Evolutionary conservation across 1,284 basidiomycete genomes (phyloP).

Genomic region (Golubevia sp.): DNA sequence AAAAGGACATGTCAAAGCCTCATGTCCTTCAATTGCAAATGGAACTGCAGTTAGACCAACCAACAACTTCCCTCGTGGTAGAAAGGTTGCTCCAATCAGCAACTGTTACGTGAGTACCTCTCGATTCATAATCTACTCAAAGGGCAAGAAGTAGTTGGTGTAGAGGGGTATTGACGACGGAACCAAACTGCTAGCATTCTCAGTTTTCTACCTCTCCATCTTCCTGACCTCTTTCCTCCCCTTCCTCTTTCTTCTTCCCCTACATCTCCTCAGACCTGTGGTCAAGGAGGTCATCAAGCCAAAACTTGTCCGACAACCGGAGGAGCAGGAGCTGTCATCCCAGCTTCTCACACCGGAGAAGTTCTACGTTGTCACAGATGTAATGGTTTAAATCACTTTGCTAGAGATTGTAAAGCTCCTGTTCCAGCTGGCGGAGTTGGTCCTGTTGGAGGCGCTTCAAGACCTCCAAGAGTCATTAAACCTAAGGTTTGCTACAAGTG

Average conservation of each 20-base stretch:
- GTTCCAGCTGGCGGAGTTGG: background rate
- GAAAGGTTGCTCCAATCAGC: background rate
- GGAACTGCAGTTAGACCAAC: background rate
- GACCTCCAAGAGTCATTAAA: too few relatives aligned
- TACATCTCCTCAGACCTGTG: too few relatives aligned
- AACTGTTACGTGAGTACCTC: background rate
- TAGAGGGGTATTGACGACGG: too few relatives aligned
- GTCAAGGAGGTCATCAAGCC: background rate
- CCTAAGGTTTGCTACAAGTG: background rate
- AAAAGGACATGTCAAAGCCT: slow-evolving; percentile 16
- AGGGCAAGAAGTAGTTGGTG: background rate
- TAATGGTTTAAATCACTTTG: background rate
- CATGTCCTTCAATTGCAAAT: background rate
- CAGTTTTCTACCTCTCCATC: too few relatives aligned
- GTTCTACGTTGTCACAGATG: background rate
- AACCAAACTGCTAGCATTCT: too few relatives aligned
- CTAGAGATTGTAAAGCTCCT: background rate
- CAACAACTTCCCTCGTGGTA: background rate
- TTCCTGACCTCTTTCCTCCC: too few relatives aligned
- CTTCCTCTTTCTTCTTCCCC: too few relatives aligned
- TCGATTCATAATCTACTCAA: background rate
- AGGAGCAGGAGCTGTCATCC: background rate
- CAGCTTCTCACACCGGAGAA: background rate
- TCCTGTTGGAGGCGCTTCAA: background rate
- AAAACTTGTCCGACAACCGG: background rate